These are phyloP conservation scores for Tuber brumale DNA, from an alignment of 495 filamentous ascomycete genomes.

Conservation along the genomic window DNA sequence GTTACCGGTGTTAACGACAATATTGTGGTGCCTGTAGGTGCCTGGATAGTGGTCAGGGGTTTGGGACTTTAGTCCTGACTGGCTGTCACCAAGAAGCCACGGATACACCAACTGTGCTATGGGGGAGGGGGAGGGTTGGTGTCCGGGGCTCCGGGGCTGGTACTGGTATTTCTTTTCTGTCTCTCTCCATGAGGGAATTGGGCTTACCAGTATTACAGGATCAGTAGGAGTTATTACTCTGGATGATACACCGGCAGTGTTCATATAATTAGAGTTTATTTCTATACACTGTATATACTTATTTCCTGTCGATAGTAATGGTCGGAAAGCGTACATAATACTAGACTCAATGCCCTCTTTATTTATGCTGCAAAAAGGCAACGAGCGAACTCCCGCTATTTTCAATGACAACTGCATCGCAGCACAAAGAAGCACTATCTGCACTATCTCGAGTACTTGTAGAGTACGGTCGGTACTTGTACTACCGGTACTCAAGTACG, in stretches of 20 bases:
- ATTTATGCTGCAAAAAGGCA: neutral
- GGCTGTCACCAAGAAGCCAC: neutral
- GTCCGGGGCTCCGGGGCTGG: constrained; percentile 2
- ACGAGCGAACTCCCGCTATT: neutral
- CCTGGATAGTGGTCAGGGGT: constrained; percentile 83
- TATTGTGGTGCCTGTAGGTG: constrained; percentile 88
- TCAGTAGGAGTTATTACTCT: neutral
- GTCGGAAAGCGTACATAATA: neutral
- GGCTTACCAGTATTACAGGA: neutral
- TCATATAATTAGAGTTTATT: neutral
- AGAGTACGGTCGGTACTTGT: too few relatives aligned
- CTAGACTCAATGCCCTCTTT: neutral
- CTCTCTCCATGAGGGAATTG: neutral
- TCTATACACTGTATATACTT: neutral
- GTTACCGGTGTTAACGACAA: constrained; percentile 98
- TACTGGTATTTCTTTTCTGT: neutral
- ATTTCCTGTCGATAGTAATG: neutral
- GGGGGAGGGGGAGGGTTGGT: constrained; percentile 7
- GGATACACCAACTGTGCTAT: neutral
- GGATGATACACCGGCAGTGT: neutral
- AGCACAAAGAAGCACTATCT: neutral
- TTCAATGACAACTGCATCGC: neutral
- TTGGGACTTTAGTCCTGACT: constrained; percentile 54
- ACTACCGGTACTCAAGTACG: neutral
- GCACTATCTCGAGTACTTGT: too few relatives aligned